Evolutionary conservation across 1,284 basidiomycete genomes (phyloP).

Genomic region (Moniliophthora roreri): DNA sequence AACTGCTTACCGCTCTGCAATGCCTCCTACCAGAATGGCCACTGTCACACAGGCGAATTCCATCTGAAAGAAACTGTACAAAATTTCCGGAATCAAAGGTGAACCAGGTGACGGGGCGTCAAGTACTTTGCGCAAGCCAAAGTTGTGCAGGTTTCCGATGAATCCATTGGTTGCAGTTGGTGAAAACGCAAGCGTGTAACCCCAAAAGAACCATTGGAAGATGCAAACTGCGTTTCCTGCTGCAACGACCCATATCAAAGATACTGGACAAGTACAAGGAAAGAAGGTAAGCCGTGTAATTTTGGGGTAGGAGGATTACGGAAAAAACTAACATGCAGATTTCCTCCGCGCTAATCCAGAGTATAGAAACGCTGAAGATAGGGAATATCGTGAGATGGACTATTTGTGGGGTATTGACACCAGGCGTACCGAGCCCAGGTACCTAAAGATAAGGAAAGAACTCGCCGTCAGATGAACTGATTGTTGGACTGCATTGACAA

Average conservation of each 20-base stretch:
- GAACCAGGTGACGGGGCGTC: constrained; percentile 77
- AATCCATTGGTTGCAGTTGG: constrained; percentile 73
- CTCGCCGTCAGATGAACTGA: no score
- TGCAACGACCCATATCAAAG: constrained; percentile 68
- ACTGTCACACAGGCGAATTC: constrained; percentile 83
- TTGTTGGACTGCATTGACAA: no score
- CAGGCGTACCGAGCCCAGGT: constrained; percentile 60
- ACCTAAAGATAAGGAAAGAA: constrained; percentile 25
- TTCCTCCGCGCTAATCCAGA: constrained; percentile 78
- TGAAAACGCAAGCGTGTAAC: constrained; percentile 83
- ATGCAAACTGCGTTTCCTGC: constrained; percentile 79
- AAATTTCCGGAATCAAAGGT: constrained; percentile 66
- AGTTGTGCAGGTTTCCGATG: constrained; percentile 76
- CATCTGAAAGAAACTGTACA: constrained; percentile 90
- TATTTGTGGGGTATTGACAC: not conserved
- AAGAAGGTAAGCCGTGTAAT: not conserved
- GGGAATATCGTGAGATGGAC: constrained; percentile 9
- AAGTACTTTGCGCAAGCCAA: constrained; percentile 73
- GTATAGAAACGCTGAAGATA: constrained; percentile 72
- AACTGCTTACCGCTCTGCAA: constrained; percentile 79
- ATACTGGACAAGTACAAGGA: constrained; percentile 34
- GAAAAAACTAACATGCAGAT: constrained; percentile 20
- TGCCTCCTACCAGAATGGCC: constrained; percentile 75
- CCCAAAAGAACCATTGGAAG: constrained; percentile 91
- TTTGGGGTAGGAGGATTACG: not conserved